Conservation (phyloP, 495 filamentous ascomycete species). For the Aspergillus wentii region DNA sequence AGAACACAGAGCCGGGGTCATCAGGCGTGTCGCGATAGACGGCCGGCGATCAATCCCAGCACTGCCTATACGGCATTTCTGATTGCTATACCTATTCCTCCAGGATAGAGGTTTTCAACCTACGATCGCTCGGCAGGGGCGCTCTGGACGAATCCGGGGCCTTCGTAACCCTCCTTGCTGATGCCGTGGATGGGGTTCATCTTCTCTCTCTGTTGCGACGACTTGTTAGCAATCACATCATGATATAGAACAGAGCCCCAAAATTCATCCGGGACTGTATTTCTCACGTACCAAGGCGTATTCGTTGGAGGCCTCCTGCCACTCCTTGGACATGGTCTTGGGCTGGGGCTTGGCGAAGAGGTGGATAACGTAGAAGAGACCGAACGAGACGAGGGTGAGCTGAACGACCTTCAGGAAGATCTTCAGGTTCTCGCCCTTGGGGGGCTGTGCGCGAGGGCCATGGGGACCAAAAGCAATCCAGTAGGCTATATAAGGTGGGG, state of each 20-base stretch:
- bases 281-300: conserved; percentile 74
- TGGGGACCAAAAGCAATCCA: conserved; percentile 97
- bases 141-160: conserved; percentile 81
- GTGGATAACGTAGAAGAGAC: conserved; percentile 61
- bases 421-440: conserved; percentile 76
- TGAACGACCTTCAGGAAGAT: conserved; percentile 64
- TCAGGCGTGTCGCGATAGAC: conserved; percentile 8
- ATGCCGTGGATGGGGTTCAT: conserved; percentile 88
- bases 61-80: conserved; percentile 9
- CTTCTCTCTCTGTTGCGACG: conserved; percentile 61
- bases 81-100: conserved; percentile 20
- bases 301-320: conserved; percentile 87
- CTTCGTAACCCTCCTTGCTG: conserved; percentile 72
- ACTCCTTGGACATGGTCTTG: conserved; percentile 90
- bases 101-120: conserved; percentile 17
- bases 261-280: too few relatives aligned
- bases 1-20: conserved; percentile 14
- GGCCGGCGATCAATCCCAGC: conserved; percentile 4
- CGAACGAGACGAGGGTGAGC: conserved; percentile 55
- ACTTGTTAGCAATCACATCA: conserved; percentile 3
- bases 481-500: conserved; percentile 64
- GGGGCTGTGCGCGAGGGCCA: conserved; percentile 75
- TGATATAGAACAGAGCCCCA: neutral
- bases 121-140: conserved; percentile 40
- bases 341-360: conserved; percentile 63